A percentile compares a stretch with the other conserved stretches of the same genome.
These are phyloP conservation scores for Apiotrichum brassicae DNA, from an alignment of 1,284 basidiomycete genomes.

Conservation along the genomic window DNA sequence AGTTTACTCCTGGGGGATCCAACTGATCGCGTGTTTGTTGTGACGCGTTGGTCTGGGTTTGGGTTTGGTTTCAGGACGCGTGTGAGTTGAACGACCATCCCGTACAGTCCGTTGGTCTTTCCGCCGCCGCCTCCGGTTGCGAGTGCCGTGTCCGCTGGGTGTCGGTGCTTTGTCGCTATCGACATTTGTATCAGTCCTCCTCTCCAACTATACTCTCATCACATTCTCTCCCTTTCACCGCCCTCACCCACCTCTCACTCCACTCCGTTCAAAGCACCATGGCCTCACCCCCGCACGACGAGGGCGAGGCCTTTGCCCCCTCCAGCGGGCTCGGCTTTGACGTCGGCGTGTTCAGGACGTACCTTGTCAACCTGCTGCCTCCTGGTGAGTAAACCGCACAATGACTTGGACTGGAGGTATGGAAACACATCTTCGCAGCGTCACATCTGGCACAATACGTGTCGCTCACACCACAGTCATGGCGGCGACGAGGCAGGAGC, in stretches of 20 bases:
- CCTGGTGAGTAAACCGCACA: constrained; percentile 36
- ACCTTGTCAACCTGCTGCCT: constrained; percentile 34
- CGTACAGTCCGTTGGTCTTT: no score
- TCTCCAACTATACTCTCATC: no score
- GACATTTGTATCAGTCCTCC: no score
- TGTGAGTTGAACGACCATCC: no score
- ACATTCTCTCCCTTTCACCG: background rate
- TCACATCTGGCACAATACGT: background rate
- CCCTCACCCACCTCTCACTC: background rate
- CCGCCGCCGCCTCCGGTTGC: no score
- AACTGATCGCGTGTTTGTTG: background rate
- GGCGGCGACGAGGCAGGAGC: constrained; percentile 36
- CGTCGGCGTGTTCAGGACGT: constrained; percentile 36
- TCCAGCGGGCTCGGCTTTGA: constrained; percentile 34
- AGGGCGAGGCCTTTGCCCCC: constrained; percentile 21
- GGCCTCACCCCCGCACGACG: constrained; percentile 23
- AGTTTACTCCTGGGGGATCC: background rate
- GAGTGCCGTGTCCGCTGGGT: no score
- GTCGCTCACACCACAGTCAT: constrained; percentile 30
- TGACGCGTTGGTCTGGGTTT: background rate
- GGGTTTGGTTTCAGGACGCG: no score
- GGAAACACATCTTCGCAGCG: background rate
- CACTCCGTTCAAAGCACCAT: constrained; percentile 4
- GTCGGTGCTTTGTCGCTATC: no score
- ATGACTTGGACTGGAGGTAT: no score